Evolutionary conservation across 805 yeast genomes (phyloP), one percentile per base, ranked within the genome.

Genomic region (Kodamaea neixiangensis): DNA sequence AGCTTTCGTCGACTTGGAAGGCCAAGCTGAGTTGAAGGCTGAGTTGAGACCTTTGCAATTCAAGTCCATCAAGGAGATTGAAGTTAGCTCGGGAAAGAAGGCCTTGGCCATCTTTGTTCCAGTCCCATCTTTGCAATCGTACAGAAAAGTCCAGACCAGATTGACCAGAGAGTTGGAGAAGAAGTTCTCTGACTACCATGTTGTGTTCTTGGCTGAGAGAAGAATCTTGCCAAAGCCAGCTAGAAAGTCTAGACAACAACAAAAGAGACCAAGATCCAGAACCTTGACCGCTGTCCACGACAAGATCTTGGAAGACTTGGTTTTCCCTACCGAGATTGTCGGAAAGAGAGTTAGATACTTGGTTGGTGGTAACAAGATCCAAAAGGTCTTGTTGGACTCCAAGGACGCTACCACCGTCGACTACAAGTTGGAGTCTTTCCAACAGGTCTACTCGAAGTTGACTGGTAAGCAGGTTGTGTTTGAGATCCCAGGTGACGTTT

Each of bases 221-320:
- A 90, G 97, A 83, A 94, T 93, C 82, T 85, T 94, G 75, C 97
- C 98, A 82, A 93, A 90, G 86, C 97, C 98, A 77, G 89, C 96
- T 72, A 91, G 98, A 83, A 81, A 86, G 73, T 83, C 97, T 58
- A 89, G 91, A 85, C 89, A 86, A 78, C 79, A 77, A 70, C 99
- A 94, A 83, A 92, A 94, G 92, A 92, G 99, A 86, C 99, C 99
- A 78, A 90, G 97, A 84, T 92, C 98, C 70, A 91, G 99, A 88
- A 93, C 99, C 72, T 85, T 94, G 78, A 86, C 97, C 67, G 91
- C 97, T 73, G 99, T 93, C 66, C 99, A 93, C 80, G 98, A 94
- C 82, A 89, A 90, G 79, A 82, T 93, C 81, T 89, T 93, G 78
- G 99, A 94, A 82, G 99, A 93, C 81, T 85, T 93, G 75, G 99